Conservation (phyloP, 495 filamentous ascomycete species). For the Collariella sp. region DNA sequence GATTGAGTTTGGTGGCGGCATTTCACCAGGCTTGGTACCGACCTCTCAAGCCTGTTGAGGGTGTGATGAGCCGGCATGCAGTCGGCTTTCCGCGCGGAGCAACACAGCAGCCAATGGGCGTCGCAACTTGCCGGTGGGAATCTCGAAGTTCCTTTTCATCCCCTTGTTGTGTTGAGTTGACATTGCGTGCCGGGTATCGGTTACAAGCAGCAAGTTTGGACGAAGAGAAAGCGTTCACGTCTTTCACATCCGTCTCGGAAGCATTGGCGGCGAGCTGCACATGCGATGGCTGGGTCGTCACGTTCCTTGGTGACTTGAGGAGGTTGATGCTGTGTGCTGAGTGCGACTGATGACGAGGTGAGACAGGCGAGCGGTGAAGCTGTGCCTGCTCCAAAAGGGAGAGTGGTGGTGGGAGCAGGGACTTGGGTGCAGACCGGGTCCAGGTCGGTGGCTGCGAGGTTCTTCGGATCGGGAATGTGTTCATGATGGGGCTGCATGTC, state of each 20-base stretch:
- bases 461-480: not conserved
- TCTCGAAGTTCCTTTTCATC: not conserved
- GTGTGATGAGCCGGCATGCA: not conserved
- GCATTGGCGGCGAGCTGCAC: constrained; percentile 6
- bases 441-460: not conserved
- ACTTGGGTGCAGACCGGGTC: not conserved
- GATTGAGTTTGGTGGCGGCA: constrained; percentile 1
- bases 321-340: not conserved
- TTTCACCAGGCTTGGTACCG: constrained; percentile 2
- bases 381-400: constrained; percentile 7
- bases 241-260: not conserved
- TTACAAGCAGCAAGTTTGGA: not conserved
- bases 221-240: not conserved
- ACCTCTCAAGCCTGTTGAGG: not conserved
- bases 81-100: not conserved
- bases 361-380: constrained; percentile 19
- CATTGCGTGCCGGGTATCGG: not conserved
- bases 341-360: not conserved
- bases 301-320: not conserved
- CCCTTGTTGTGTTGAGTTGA: not conserved
- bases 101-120: not conserved
- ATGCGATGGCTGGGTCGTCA: not conserved
- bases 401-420: not conserved
- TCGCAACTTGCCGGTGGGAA: not conserved
- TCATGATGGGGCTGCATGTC: not conserved